Evolutionary conservation across 805 yeast species (phyloP).

Genomic region (Metschnikowia kofuensis): DNA sequence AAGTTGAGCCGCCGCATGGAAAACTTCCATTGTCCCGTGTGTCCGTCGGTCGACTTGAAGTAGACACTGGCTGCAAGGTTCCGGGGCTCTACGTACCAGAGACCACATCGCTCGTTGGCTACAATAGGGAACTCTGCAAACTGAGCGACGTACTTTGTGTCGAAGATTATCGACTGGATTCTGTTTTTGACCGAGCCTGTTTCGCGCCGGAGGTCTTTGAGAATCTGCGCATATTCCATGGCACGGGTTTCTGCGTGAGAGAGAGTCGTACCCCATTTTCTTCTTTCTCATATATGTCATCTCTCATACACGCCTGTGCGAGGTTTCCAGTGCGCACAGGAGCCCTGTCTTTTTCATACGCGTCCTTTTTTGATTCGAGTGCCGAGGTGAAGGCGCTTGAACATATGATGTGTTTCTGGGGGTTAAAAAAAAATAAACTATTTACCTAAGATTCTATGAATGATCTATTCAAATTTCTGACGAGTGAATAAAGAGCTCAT

Average conservation of each 20-base stretch:
- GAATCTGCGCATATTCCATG: slow-evolving; percentile 17
- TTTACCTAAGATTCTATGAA: too few relatives aligned
- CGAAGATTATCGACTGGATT: slow-evolving; percentile 52
- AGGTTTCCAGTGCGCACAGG: not conserved
- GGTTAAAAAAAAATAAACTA: too few relatives aligned
- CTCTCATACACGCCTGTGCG: not conserved
- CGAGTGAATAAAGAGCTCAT: too few relatives aligned
- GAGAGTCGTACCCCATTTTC: not conserved
- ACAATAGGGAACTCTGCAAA: slow-evolving; percentile 39
- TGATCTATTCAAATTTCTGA: too few relatives aligned
- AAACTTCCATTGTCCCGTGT: slow-evolving; percentile 76
- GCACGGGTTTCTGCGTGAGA: not conserved
- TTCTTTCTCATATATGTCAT: not conserved
- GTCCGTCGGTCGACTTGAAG: slow-evolving; percentile 93
- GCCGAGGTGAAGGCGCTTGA: not conserved
- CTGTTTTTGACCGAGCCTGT: slow-evolving; percentile 57
- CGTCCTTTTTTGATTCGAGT: not conserved
- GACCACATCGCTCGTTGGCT: slow-evolving; percentile 84
- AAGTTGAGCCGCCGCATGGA: slow-evolving; percentile 70
- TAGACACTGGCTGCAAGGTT: slow-evolving; percentile 50
- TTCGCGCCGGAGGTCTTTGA: slow-evolving; percentile 49
- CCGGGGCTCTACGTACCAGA: slow-evolving; percentile 69
- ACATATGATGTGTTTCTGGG: not conserved
- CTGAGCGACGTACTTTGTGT: slow-evolving; percentile 17
- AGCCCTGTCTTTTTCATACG: not conserved